A percentile compares a stretch with the other conserved stretches of the same genome.
Evolutionary conservation across 2,329 filamentous ascomycete genomes (phyloP).

Genomic region (Chalara sp.): DNA sequence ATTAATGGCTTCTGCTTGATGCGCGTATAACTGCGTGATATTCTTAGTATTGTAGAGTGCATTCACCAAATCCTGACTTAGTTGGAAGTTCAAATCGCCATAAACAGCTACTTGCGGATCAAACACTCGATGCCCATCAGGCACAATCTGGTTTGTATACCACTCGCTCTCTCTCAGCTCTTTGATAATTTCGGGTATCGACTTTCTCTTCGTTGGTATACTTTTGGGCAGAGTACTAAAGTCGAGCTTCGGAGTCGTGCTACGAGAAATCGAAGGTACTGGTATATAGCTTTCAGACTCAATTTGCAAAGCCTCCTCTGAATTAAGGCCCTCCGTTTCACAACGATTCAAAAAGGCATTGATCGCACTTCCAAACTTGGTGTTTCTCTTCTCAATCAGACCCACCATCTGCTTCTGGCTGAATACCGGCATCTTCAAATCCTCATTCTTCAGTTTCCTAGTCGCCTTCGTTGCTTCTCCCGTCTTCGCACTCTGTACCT

Average conservation of each 20-base stretch:
- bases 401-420: conserved; percentile 87
- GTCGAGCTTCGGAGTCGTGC: conserved; percentile 26
- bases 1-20: conserved; percentile 93
- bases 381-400: conserved; percentile 84
- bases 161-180: conserved; percentile 78
- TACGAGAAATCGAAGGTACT: conserved; percentile 39
- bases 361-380: conserved; percentile 72
- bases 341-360: conserved; percentile 73
- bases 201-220: conserved; percentile 75
- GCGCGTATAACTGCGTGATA: conserved; percentile 81
- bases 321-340: conserved; percentile 55
- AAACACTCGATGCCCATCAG: conserved; percentile 86
- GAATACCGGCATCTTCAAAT: conserved; percentile 85
- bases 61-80: conserved; percentile 92
- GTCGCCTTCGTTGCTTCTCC: conserved; percentile 64
- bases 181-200: conserved; percentile 75
- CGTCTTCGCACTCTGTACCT: conserved; percentile 65
- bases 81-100: conserved; percentile 74
- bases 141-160: conserved; percentile 91
- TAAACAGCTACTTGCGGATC: conserved; percentile 77
- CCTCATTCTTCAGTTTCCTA: conserved; percentile 66
- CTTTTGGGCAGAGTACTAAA: conserved; percentile 51
- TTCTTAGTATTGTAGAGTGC: conserved; percentile 87
- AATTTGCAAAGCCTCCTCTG: conserved; percentile 56
- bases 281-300: conserved; percentile 58